Base-by-base conservation (phyloP, 2,329 filamentous ascomycete genomes). In the Botrytis paeoniae region DNA sequence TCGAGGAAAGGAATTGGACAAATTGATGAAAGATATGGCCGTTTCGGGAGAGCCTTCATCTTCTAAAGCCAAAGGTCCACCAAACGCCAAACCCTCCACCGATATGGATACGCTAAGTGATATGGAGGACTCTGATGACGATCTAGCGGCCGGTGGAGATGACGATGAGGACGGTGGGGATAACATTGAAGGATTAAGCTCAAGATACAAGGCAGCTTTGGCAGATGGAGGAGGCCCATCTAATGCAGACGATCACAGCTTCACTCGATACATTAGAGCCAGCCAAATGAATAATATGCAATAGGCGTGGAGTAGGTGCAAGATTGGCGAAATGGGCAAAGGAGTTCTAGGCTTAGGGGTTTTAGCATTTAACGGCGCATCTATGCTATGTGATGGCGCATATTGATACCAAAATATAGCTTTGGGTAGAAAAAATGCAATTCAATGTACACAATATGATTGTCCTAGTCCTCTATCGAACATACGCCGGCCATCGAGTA, bases 21-120 rank as follows among this genome's bases (percentile, higher is more conserved):
- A 93, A 84, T 89, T 99, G 85, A 97, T 99, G 94, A 92, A 92
- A 81, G 95, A 96, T 78, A 97, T 99, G 93, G 86, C 86, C 70
- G 87, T 93, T 63, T 85, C 85, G 32, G 82, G 83, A 35, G 74
- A 82, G 71, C 60, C 77, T 73, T 78, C 78, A 12, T 85, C 85
- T 20, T 76, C 75, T 73, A 81, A 73, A 78, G 80, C 72, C 3
- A 64, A 66, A n/a, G 61, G 60, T 20, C 69, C 59, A 54, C n/a
- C 72, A 51, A 64, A 73, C 18, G 61, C 61, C 22, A 74, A 70
- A 37, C 78, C 81, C 6, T 41, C 39, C 4, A 65, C 66, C 4
- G 85, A 86, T 73, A 78, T 80, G 78, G 79, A 81, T 69, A 79
- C 78, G 3, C 70, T 81, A 18, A 81, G 80, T 51, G 80, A 81